A percentile compares a stretch with the other conserved stretches of the same genome.
Conservation (phyloP, 495 filamentous ascomycete genomes). For the Thermothielavioides terrestris region DNA sequence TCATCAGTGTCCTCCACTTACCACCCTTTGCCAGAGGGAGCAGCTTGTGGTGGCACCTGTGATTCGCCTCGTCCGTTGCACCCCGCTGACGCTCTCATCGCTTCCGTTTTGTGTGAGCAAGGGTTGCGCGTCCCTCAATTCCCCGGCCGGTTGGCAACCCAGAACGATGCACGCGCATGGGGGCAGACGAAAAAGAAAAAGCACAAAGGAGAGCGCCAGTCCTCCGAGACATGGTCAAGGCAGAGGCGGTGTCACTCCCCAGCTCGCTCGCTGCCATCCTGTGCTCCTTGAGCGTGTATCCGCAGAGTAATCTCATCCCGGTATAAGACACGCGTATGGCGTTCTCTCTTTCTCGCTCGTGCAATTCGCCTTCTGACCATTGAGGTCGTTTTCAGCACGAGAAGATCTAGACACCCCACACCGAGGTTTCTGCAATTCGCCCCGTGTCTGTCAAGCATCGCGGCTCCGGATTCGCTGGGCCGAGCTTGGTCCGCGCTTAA, state of each 20-base stretch:
- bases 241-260: not conserved
- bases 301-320: not conserved
- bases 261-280: not conserved
- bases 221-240: slow-evolving; percentile 7
- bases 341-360: too few relatives aligned
- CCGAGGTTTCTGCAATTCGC: not conserved
- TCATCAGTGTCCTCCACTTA: too few relatives aligned
- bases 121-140: too few relatives aligned
- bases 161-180: not conserved
- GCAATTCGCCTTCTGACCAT: too few relatives aligned
- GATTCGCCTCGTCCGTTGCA: too few relatives aligned
- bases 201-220: slow-evolving; percentile 2
- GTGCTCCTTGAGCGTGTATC: not conserved
- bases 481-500: slow-evolving; percentile 11
- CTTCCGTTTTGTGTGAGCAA: too few relatives aligned
- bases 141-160: too few relatives aligned
- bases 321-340: too few relatives aligned
- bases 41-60: too few relatives aligned
- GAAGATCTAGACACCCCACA: not conserved
- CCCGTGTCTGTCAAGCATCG: not conserved
- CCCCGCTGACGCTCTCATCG: too few relatives aligned
- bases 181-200: not conserved
- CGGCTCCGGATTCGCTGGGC: slow-evolving; percentile 18
- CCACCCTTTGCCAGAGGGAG: too few relatives aligned
- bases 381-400: not conserved